Base-by-base conservation (phyloP, 768 basidiomycete genomes). In the Xanthoconium stramineum region DNA sequence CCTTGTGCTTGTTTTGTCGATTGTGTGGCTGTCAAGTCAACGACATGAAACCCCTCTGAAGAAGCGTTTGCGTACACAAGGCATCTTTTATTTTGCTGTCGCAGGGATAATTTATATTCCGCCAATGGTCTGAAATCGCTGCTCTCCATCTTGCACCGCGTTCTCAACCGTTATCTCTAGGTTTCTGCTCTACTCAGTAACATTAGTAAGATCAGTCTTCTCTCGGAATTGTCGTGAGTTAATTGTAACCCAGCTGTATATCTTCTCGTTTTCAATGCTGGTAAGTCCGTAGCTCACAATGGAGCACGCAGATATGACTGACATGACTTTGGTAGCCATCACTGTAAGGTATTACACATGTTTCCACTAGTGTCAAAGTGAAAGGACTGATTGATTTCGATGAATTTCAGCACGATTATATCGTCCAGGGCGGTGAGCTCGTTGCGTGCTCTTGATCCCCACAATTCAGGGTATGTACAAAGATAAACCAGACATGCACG, bases 31-130 rank as follows among this genome's bases (percentile, higher is more conserved):
- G 5, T 56, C 57, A 28, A 52, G 48, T 36, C 50, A 48, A n/a
- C 50, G 19, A 28, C 60, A 49, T 1, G 32, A 19, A 17, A 64
- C 62, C 1, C 52, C 57, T 2, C 49, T 69, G 47, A 54, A 29
- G 47, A 69, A 19, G 15, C 55, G 50, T n/a, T 43, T 69, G 28
- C 28, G 35, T 24, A 17, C 33, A 7, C 69, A 69, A 36, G 67
- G 65, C 13, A 48, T 61, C 7, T 17, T 55, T 3, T 62, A 66
- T 48, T 51, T 61, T 35, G 50, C 49, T 15, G 32, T 61, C 0
- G 54, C 56, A 9, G 55, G 55, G 5, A 9, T 65, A 6, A 33
- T 48, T 1, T 66, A 62, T 28, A 42, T 69, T 12, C 53, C 53
- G 0, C 19, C 53, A 10, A 12, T 19, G 61, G 64, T 65, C 0